A percentile compares a stretch with the other conserved stretches of the same genome.
Evolutionary conservation across 2,329 filamentous ascomycete genomes (phyloP).

Genomic region (Thelonectria blattea): DNA sequence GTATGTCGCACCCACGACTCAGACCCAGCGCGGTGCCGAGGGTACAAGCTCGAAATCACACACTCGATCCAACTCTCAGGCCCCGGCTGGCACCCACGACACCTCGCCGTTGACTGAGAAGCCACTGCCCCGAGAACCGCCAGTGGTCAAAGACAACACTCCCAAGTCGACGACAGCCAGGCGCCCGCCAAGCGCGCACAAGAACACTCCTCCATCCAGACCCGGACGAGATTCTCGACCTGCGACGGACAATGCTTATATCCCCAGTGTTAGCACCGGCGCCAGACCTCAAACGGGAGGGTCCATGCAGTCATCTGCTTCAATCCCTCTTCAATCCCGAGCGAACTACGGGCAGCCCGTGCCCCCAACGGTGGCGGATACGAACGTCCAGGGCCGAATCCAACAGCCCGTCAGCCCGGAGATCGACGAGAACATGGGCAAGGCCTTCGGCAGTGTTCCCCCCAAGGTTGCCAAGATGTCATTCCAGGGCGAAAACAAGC

Average conservation of each 20-base stretch:
- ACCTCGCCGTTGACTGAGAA: conserved; percentile 56
- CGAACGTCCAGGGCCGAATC: conserved; percentile 88
- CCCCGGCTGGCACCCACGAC: conserved; percentile 47
- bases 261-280: conserved; percentile 51
- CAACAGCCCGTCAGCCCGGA: conserved; percentile 70
- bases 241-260: conserved; percentile 48
- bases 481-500: conserved; percentile 60
- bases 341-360: conserved; percentile 82
- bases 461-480: conserved; percentile 64
- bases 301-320: conserved; percentile 72
- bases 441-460: conserved; percentile 65
- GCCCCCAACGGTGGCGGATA: conserved; percentile 84
- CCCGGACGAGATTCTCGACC: conserved; percentile 45
- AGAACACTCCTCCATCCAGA: conserved; percentile 37
- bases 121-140: conserved; percentile 64
- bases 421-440: conserved; percentile 71
- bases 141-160: conserved; percentile 52
- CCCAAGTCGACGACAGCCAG: conserved; percentile 45
- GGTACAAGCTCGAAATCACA: conserved; percentile 34
- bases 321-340: conserved; percentile 71
- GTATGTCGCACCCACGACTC: conserved; percentile 90
- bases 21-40: conserved; percentile 73
- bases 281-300: conserved; percentile 80
- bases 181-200: conserved; percentile 58
- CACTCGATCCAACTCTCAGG: conserved; percentile 45